A percentile compares a stretch with the other conserved stretches of the same genome.
phyloP scores from a whole-genome alignment of 148 eudicot genomes.

The Fagopyrum homotropicum region DNA sequence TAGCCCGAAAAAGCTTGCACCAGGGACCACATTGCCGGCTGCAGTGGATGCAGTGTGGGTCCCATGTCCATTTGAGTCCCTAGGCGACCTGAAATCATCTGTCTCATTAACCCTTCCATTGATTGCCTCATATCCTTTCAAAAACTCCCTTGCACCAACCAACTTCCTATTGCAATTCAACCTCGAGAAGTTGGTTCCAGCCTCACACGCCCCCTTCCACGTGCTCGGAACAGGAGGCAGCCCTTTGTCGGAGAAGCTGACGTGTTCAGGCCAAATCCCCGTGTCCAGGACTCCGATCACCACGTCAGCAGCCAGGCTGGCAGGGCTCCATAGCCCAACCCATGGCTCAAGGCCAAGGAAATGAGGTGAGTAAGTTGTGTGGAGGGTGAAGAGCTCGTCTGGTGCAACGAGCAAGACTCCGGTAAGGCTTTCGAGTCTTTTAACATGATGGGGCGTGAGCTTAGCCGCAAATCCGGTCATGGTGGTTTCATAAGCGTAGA shows the following conservation, averaged over 20 bases:
- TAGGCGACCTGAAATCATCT: constrained; percentile 43
- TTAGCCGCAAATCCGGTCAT: constrained; percentile 61
- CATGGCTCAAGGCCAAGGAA: constrained; percentile 55
- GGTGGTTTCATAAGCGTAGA: constrained; percentile 48
- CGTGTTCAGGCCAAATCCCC: constrained; percentile 81
- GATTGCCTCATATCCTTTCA: constrained; percentile 59
- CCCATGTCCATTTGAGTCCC: constrained; percentile 74
- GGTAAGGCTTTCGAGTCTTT: constrained; percentile 23
- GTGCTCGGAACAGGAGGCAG: constrained; percentile 40
- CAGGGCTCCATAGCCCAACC: constrained; percentile 48
- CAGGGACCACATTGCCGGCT: constrained; percentile 44
- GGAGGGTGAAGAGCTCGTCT: constrained; percentile 50
- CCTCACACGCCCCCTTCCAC: constrained; percentile 65
- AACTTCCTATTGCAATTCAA: constrained; percentile 57
- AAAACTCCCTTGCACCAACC: constrained; percentile 55
- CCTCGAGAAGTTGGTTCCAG: constrained; percentile 47
- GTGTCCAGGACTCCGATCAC: constrained; percentile 66
- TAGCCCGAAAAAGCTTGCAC: constrained; percentile 45
- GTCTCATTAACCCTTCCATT: constrained; percentile 53
- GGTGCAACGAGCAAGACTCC: constrained; percentile 46
- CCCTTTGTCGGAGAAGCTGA: constrained; percentile 43
- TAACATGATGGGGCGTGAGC: constrained; percentile 36
- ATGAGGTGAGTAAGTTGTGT: constrained; percentile 60
- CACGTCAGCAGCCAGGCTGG: constrained; percentile 52
- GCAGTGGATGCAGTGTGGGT: constrained; percentile 83